Base-by-base conservation (phyloP, 768 basidiomycete species). In the Panellus pusillus region DNA sequence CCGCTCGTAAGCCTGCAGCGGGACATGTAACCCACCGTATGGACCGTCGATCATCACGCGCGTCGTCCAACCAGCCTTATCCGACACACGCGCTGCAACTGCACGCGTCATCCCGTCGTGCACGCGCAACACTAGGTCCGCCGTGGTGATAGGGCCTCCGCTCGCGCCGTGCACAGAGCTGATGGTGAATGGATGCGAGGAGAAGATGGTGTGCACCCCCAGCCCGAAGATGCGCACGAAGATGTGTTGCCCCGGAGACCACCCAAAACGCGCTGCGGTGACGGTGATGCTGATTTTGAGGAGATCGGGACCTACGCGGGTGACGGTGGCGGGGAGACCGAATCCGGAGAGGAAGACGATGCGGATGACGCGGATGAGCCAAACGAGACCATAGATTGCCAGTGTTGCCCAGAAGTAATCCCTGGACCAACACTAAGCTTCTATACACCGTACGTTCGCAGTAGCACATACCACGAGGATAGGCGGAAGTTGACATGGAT, bases 171-270 rank as follows among this genome's bases (percentile, higher is more conserved):
- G 57, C 27, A 69, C 50, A 17, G 66, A 67, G 24, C 67, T 60
- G 41, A 71, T 64, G 29, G 70, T 71, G 60, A 71, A 70, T 6
- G 72, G 72, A 54, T 72, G 72, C 27, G 69, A 66, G 29, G 66
- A 65, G 47, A 68, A 54, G 2, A 24, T 24, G 24, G 68, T 54
- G 37, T 66, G 61, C 4, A 62, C 53, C 9, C 58, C 61, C 12
- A 60, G 48, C n/a, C 59, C 55, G 14, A 62, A 41, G 53, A 61
- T 29, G 29, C 61, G 59, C 39, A 65, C 52, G 52, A 65, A 63
- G 38, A 65, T 64, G 28, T 66, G 68, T 50, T 74, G 68, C 28
- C 70, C 71, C 0, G 70, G 66, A 6, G 44, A 31, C 72, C 73
- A 73, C 41, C 37, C 62, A 48, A 71, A 55, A 19, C 61, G 54